Conservation (phyloP, 352 stramenopile species). For the Porosira glacialis region DNA sequence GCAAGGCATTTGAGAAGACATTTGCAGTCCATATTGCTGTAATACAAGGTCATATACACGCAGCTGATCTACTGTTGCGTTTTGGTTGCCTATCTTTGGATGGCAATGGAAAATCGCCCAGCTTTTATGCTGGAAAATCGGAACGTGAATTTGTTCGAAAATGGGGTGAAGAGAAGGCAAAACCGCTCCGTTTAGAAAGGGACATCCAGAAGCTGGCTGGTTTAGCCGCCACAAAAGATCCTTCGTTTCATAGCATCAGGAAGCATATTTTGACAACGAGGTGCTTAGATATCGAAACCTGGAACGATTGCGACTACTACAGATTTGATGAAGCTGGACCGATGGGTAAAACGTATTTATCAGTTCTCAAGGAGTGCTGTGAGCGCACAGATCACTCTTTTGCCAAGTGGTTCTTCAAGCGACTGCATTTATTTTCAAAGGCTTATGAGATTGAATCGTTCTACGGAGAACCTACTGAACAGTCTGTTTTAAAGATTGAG, state of each 20-base stretch:
- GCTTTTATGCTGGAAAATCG: conserved; percentile 21
- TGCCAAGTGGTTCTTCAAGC: conserved; percentile 14
- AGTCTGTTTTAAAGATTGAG: neutral
- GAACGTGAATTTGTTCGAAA: conserved; percentile 10
- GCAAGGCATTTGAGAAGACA: conserved; percentile 9
- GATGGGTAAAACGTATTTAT: conserved; percentile 9
- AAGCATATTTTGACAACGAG: conserved; percentile 12
- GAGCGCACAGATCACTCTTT: conserved; percentile 5
- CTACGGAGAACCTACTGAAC: neutral
- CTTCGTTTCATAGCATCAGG: conserved; percentile 1
- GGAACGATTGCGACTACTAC: neutral
- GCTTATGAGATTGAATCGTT: neutral
- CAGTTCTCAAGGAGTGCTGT: conserved; percentile 5
- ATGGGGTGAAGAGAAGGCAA: conserved; percentile 15
- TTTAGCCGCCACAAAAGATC: neutral
- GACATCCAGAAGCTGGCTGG: conserved; percentile 11
- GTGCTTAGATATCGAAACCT: conserved; percentile 12
- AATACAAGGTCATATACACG: conserved; percentile 9
- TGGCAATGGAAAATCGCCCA: conserved; percentile 8
- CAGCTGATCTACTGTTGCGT: conserved; percentile 12
- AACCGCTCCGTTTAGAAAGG: conserved; percentile 3
- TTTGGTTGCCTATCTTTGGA: conserved; percentile 9
- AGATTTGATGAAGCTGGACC: neutral
- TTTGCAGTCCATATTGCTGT: conserved; percentile 23
- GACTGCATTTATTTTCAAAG: neutral